Evolutionary conservation across 2,329 filamentous ascomycete genomes (phyloP), one percentile per base, ranked within the genome.

Genomic region (Pyrenophora teres): DNA sequence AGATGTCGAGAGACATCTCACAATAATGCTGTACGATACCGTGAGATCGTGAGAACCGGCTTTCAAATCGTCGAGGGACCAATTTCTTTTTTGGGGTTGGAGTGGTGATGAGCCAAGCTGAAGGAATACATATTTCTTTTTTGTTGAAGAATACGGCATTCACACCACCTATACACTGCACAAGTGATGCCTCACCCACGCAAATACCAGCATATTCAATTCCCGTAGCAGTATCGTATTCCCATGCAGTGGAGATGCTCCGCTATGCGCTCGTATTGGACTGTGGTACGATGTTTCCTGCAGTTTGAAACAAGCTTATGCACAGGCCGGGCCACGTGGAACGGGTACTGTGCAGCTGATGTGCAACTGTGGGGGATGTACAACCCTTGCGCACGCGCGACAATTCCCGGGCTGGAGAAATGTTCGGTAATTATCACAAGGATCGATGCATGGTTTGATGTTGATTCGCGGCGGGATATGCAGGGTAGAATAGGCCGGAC

Each of bases 261-360:
- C 43, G 33, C 50, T 39, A 51, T 30, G 31, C 44, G 51, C 32
- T 50, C 62, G 33, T 33, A 63, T 60, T 63, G 57, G 62, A 50
- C 54, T 53, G 59, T 48, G 49, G 57, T 55, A 56, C 41, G 10
- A 32, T 37, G 62, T 66, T 63, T 64, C 60, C 62, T 23, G 46
- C 57, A 32, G 45, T 58, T 35, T 54, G 58, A 64, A 60, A 64
- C 58, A 40, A 48, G 35, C 40, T 50, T 46, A 46, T 37, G 16
- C 43, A 46, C 48, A 32, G 32, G 50, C 50, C 39, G 49, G 40
- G 30, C 30, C 32, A 23, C 35, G 23, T 36, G 45, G 25, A 25
- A 43, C 49, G 45, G 50, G 39, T 32, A 35, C 5, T 5, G 10
- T 27, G 27, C 32, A 49, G 27, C 19, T 8, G 21, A 7, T 18